Conservation (phyloP, 2,329 filamentous ascomycete species). For the Lasiodiplodia gonubiensis region DNA sequence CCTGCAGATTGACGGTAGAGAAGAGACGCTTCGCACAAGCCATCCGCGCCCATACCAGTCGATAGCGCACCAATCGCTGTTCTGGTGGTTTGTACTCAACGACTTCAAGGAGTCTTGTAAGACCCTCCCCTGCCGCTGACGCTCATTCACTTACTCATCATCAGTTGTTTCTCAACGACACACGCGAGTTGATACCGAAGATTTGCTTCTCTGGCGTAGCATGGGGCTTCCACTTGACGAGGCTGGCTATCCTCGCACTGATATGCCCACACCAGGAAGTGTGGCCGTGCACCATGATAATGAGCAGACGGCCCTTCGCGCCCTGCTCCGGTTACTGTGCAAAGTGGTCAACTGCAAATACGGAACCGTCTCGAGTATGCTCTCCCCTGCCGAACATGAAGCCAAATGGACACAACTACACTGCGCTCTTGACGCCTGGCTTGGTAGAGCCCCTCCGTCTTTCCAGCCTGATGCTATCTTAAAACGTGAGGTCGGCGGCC, state of each 20-base stretch:
- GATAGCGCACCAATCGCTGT: background rate
- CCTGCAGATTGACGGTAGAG: background rate
- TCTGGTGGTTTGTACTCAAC: background rate
- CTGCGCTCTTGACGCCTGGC: background rate
- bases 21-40: background rate
- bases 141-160: background rate
- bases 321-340: background rate
- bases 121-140: background rate
- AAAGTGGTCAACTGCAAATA: background rate
- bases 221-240: background rate
- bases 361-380: background rate
- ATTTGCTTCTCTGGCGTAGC: background rate
- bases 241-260: too few relatives aligned
- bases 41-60: background rate
- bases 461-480: background rate
- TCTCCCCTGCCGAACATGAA: background rate
- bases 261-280: background rate
- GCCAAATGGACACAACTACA: too few relatives aligned
- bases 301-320: background rate
- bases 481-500: too few relatives aligned
- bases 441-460: too few relatives aligned
- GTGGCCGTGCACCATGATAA: too few relatives aligned
- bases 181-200: background rate
- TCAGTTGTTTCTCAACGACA: background rate
- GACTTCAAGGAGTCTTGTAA: background rate